These are phyloP conservation scores for Aspergillus kassunensis DNA, from an alignment of 495 filamentous ascomycete genomes.

Conservation along the genomic window DNA sequence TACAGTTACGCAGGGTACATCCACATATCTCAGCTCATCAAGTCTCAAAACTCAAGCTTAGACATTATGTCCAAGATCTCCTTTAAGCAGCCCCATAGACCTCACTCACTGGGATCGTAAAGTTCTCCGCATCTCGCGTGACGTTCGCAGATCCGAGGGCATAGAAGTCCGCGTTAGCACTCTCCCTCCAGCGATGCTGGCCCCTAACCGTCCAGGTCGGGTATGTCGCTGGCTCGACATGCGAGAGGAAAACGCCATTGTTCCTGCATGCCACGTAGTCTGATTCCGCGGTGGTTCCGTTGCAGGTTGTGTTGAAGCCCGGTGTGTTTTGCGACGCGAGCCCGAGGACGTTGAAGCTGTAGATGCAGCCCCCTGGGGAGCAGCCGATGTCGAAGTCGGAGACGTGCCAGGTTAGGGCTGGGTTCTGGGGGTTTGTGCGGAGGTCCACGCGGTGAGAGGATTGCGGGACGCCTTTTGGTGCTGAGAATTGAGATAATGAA, in stretches of 20 bases:
- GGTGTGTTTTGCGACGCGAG: constrained; percentile 27
- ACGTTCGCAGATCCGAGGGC: constrained; percentile 20
- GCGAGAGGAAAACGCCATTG: constrained; percentile 23
- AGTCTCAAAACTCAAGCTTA: neutral
- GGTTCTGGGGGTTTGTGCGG: constrained; percentile 18
- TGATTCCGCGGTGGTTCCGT: constrained; percentile 23
- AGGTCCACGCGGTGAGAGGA: constrained; percentile 12
- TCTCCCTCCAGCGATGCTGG: constrained; percentile 30
- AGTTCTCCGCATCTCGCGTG: constrained; percentile 12
- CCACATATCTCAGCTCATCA: too few species aligned
- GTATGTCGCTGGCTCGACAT: constrained; percentile 19
- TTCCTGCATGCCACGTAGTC: constrained; percentile 27
- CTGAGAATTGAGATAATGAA: neutral
- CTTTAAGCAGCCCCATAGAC: constrained; percentile 27
- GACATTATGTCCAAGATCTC: neutral
- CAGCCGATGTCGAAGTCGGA: constrained; percentile 32
- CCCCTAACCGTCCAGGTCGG: constrained; percentile 35
- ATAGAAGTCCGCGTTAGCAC: constrained; percentile 16
- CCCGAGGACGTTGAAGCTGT: constrained; percentile 34
- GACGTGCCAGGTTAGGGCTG: constrained; percentile 30
- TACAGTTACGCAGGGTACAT: too few species aligned
- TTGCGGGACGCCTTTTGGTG: neutral
- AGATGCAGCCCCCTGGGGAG: constrained; percentile 34
- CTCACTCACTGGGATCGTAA: constrained; percentile 23
- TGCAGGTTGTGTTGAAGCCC: constrained; percentile 40